Conservation (phyloP, 305 asterid genomes). For the Rubia occidens region DNA sequence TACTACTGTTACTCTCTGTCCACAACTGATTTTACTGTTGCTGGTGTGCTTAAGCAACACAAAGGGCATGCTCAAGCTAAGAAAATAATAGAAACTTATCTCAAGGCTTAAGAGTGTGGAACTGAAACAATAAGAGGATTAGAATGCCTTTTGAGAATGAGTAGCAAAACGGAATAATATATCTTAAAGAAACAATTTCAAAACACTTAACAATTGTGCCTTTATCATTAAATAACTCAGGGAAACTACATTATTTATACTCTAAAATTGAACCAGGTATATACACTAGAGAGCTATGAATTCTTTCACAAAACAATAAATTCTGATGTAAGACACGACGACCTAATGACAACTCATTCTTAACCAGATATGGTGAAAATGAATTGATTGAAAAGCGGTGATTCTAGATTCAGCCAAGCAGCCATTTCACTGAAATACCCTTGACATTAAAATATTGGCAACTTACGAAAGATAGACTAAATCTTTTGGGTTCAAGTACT, state of each 20-base stretch:
- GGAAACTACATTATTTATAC: background rate
- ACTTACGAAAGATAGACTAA: background rate
- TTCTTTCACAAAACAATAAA: background rate
- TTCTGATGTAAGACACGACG: background rate
- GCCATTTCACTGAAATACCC: constrained; percentile 1
- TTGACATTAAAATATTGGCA: background rate
- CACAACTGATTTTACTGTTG: background rate
- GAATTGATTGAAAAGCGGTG: background rate
- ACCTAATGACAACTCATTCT: background rate
- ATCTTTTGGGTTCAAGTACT: background rate
- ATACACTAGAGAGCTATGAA: background rate
- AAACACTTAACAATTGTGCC: background rate
- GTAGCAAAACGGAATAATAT: background rate
- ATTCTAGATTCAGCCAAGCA: background rate
- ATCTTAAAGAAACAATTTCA: background rate
- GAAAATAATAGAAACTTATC: background rate
- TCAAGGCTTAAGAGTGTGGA: background rate
- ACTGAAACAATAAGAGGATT: background rate
- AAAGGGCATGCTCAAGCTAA: background rate
- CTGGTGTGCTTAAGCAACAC: background rate
- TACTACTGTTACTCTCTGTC: background rate
- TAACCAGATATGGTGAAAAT: background rate
- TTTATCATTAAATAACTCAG: background rate
- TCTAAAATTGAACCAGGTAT: background rate
- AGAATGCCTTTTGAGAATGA: background rate